Evolutionary conservation across 148 eudicot species (phyloP), one percentile per base, ranked within the genome.

Genomic region (Vaccinium darrowii): DNA sequence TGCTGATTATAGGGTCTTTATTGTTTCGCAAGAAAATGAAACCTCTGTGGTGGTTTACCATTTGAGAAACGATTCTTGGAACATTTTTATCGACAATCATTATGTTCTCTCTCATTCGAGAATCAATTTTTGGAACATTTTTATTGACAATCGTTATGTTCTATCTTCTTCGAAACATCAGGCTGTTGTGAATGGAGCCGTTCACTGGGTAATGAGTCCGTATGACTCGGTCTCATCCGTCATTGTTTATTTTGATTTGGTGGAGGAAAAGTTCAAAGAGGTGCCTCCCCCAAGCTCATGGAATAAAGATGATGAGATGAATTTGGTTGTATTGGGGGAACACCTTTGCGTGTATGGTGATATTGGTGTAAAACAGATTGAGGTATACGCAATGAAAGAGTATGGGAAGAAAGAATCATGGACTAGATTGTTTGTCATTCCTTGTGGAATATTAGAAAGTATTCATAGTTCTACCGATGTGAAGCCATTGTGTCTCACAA

Each of bases 381-480:
- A 71, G 43, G 43, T 71, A 4, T 71, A 33, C 12, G 76, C 36
- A 33, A 71, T 71, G 76, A 71, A 71, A 71, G 47, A 71, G 76
- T 71, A 71, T 30, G 76, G 76, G 76, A 30, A 71, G 76, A 30
- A 71, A 71, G 76, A 71, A 71, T 71, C 76, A 30, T 71, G 76
- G 76, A 25, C 76, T 33, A 71, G 19, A 71, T 71, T 71, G 76
- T 11, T 71, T 71, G 43, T 71, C 76, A 71, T 71, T 30, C 47
- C 76, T 25, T 27, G 39, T 12, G 13, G 7, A 6, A 69, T 27
- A 69, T 27, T 57, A 58, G 5, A 14, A 15, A 16, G 63, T 19
- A 21, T 58, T 58, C 19, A 1, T 4, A 57, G 13, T 65, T 10
- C 36, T 23, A 23, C 13, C 1, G 12, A 30, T 30, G 14, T 69